A percentile compares a stretch with the other conserved stretches of the same genome.
phyloP scores from a whole-genome alignment of 768 basidiomycete genomes.

The Amanita pseudoporphyria region DNA sequence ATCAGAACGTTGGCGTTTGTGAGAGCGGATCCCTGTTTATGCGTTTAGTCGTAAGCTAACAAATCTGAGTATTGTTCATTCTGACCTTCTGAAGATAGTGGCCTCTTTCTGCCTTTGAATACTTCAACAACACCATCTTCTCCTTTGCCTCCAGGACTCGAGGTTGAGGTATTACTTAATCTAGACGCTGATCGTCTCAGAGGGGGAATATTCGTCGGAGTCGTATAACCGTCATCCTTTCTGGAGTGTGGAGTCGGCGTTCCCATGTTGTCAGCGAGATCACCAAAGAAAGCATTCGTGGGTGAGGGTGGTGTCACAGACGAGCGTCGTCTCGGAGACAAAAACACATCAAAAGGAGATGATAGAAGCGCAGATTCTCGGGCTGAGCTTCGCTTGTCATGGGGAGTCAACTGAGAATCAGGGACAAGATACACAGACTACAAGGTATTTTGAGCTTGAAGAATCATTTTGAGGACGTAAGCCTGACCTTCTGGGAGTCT shows the following conservation, averaged over 20 bases:
- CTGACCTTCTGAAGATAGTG: not conserved
- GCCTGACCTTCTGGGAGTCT: not conserved
- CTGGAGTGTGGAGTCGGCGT: not conserved
- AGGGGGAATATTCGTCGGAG: not conserved
- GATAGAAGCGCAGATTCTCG: not conserved
- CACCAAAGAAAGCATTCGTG: not conserved
- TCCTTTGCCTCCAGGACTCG: not conserved
- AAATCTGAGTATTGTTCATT: not conserved
- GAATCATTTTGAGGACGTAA: not conserved
- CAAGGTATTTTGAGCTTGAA: not conserved
- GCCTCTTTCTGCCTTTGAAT: conserved; percentile 1
- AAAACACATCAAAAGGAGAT: not conserved
- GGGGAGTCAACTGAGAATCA: not conserved
- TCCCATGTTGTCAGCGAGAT: not conserved
- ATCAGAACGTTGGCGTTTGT: not conserved
- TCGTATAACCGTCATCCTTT: not conserved
- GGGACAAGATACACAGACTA: conserved; percentile 1
- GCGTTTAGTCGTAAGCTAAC: not conserved
- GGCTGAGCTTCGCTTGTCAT: not conserved
- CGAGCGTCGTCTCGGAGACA: not conserved
- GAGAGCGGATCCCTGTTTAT: not conserved
- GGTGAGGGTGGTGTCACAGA: not conserved
- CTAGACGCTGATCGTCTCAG: not conserved
- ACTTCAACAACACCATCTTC: not conserved
- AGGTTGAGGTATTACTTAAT: not conserved